These are phyloP conservation scores for Phytophthora palmivora DNA, from an alignment of 352 stramenopile species.

Conservation along the genomic window DNA sequence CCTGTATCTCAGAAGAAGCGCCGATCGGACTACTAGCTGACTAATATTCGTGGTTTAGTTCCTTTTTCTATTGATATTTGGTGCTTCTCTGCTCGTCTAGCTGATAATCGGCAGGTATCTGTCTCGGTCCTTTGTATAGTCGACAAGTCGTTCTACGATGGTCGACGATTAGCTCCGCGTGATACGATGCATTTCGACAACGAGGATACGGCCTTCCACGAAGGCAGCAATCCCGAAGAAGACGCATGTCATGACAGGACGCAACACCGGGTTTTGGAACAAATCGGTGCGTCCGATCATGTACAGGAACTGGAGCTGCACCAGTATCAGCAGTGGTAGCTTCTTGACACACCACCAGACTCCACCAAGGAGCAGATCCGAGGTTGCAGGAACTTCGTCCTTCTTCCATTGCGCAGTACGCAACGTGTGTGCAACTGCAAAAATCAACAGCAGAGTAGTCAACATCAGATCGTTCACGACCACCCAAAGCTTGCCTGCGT, in stretches of 20 bases:
- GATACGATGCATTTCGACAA: conserved; percentile 65
- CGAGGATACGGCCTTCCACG: conserved; percentile 60
- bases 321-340: conserved; percentile 53
- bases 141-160: conserved; percentile 7
- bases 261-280: conserved; percentile 82
- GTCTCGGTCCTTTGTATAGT: conserved; percentile 28
- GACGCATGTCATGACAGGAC: conserved; percentile 68
- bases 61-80: conserved; percentile 35
- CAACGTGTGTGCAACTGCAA: conserved; percentile 70
- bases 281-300: conserved; percentile 67
- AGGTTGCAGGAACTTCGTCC: conserved; percentile 65
- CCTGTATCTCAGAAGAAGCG: conserved; percentile 59
- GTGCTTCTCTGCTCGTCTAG: conserved; percentile 30
- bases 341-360: conserved; percentile 59
- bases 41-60: conserved; percentile 31
- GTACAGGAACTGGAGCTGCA: conserved; percentile 68
- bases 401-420: conserved; percentile 74
- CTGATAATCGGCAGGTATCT: conserved; percentile 25
- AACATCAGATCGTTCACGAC: conserved; percentile 68
- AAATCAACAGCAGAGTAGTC: conserved; percentile 70
- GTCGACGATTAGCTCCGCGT: conserved; percentile 42
- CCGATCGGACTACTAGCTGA: conserved; percentile 55
- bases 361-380: conserved; percentile 56
- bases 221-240: conserved; percentile 46
- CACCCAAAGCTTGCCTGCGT: conserved; percentile 69